Conservation (phyloP, 306 rosid genomes). For the Fragaria vesca region DNA sequence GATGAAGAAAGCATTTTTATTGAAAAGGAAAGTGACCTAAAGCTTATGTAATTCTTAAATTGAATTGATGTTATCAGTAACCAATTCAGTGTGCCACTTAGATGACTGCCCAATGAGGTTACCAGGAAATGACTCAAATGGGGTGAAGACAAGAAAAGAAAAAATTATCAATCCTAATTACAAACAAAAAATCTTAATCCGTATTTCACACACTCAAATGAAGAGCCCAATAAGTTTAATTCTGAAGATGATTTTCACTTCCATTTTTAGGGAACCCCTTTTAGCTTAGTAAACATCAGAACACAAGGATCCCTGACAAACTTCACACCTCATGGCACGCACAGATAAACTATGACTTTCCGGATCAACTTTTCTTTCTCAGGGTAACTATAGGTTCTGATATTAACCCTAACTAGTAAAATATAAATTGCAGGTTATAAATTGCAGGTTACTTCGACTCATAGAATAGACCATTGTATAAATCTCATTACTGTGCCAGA, state of each 20-base stretch:
- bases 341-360: background rate
- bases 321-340: background rate
- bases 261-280: background rate
- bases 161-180: background rate
- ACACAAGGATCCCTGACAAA: background rate
- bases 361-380: background rate
- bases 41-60: background rate
- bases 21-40: background rate
- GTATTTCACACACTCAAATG: too few species aligned
- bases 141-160: background rate
- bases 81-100: background rate
- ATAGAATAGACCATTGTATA: background rate
- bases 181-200: background rate
- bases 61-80: background rate
- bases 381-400: background rate
- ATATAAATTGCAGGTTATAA: background rate
- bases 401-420: background rate
- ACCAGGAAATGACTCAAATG: background rate
- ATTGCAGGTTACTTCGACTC: background rate
- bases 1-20: background rate
- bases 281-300: background rate
- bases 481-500: background rate
- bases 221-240: background rate
- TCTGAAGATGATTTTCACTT: background rate
- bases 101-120: background rate